Evolutionary conservation across 495 filamentous ascomycete genomes (phyloP), one percentile per base, ranked within the genome.

Genomic region (Penicillium nucicola): DNA sequence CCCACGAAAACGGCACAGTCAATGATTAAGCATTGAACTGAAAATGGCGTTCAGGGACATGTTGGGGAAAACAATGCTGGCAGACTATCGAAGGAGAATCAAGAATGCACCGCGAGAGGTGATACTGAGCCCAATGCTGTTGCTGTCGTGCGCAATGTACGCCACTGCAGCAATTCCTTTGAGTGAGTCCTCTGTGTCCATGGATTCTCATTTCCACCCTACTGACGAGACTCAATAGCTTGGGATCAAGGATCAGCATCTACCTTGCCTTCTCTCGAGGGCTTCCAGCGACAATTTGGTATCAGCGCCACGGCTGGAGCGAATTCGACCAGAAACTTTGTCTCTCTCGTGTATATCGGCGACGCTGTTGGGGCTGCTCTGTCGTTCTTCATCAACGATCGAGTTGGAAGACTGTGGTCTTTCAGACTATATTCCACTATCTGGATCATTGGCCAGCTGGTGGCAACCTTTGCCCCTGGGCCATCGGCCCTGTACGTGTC

Each of bases 351-450:
- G 0, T 53, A 56, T 37, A 46, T 56, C 23, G 53, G 57, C 6
- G 34, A 33, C 28, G 57, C 38, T 20, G 53, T 50, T 9, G 57
- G 57, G 8, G 57, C 57, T 2, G 41, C 28, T 14, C 22, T 60
- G 14, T 60, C 57, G 5, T 60, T 56, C 25, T 53, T 60, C 40
- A 38, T 60, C 3, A 60, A 60, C 23, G 57, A 60, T 36, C 40
- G 45, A 1, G 34, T 60, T 13, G 57, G 57, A 12, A 38, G 57
- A 1, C 20, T 51, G 0, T 60, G 57, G 57, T 53, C 57, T 15
- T 50, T 17, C 20, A 45, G 57, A 1, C 17, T 56, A 8, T 56
- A 60, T 17, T 38, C 32, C 11, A 5, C 23, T 4, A 17, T 57
- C 2, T 57, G 53, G 36, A 57, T 57, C 1, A 32, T 52, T 38